Evolutionary conservation across 2,329 filamentous ascomycete species (phyloP).

Genomic region (Paracamarosporium sp.): DNA sequence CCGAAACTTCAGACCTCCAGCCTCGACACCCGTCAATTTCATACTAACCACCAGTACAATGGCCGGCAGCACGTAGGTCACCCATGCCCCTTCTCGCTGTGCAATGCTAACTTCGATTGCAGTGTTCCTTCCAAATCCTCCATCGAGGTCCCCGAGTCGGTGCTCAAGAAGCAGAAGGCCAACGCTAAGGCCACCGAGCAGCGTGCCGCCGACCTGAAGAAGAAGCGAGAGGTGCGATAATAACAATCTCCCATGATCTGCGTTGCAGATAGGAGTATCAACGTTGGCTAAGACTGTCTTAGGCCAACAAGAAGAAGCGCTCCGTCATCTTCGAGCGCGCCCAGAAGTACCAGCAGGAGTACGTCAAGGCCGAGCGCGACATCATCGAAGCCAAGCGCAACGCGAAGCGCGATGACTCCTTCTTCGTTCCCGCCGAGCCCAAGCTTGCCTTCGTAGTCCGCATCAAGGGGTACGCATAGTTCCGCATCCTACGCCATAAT

Average conservation of each 20-base stretch:
- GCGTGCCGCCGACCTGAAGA: slow-evolving; percentile 77
- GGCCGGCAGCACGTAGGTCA: slow-evolving; percentile 44
- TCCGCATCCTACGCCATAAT: background rate
- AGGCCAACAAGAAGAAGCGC: slow-evolving; percentile 99
- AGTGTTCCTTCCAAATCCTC: slow-evolving; percentile 93
- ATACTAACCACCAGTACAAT: slow-evolving; percentile 47
- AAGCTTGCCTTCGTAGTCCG: slow-evolving; percentile 98
- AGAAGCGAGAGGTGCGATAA: slow-evolving; percentile 95
- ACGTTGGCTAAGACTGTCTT: slow-evolving; percentile 51
- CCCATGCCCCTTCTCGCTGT: background rate
- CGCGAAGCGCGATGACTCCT: slow-evolving; percentile 90
- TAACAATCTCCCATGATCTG: slow-evolving; percentile 42
- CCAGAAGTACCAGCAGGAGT: slow-evolving; percentile 99
- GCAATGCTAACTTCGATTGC: slow-evolving; percentile 9
- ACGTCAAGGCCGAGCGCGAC: slow-evolving; percentile 95
- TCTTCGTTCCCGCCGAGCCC: slow-evolving; percentile 93
- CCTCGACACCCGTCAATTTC: slow-evolving; percentile 31
- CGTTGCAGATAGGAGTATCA: slow-evolving; percentile 45
- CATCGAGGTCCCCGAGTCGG: slow-evolving; percentile 97
- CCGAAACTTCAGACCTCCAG: background rate
- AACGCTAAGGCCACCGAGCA: slow-evolving; percentile 98
- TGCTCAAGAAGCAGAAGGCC: slow-evolving; percentile 99
- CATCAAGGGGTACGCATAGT: slow-evolving; percentile 83
- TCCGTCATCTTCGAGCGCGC: slow-evolving; percentile 99
- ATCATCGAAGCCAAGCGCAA: slow-evolving; percentile 92